A percentile compares a stretch with the other conserved stretches of the same genome.
These are phyloP conservation scores for Teunomyces lycoperdinae DNA, from an alignment of 805 yeast genomes.

Conservation along the genomic window DNA sequence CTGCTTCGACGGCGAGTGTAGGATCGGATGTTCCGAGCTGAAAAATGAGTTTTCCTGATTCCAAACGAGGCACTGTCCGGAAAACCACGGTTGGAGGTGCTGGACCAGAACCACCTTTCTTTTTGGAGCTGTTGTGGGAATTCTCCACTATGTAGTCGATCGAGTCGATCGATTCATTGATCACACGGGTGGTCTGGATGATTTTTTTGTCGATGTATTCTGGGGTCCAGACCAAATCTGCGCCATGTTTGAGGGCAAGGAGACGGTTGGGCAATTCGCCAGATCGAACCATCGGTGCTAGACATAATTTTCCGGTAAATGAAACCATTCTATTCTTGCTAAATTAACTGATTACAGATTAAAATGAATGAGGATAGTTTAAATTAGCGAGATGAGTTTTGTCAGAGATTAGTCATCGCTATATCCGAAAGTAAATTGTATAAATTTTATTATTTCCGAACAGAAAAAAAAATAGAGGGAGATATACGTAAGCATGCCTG, in stretches of 20 bases:
- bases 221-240: slow-evolving; percentile 93
- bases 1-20: slow-evolving; percentile 85
- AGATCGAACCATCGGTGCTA: slow-evolving; percentile 96
- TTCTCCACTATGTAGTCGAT: slow-evolving; percentile 51
- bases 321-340: slow-evolving; percentile 45
- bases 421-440: neutral
- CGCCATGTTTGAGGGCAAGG: slow-evolving; percentile 77
- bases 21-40: slow-evolving; percentile 90
- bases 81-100: slow-evolving; percentile 54
- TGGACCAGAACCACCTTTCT: slow-evolving; percentile 37
- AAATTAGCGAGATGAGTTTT: neutral
- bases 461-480: no score
- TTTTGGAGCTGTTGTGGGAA: slow-evolving; percentile 30
- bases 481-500: neutral
- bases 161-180: slow-evolving; percentile 55
- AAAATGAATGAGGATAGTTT: neutral
- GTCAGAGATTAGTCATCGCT: neutral
- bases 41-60: slow-evolving; percentile 68
- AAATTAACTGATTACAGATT: no score
- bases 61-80: slow-evolving; percentile 65
- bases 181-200: slow-evolving; percentile 61
- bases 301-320: slow-evolving; percentile 73
- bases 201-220: slow-evolving; percentile 89
- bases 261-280: slow-evolving; percentile 92
- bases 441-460: no score